Evolutionary conservation across 345 rosid species (phyloP).

Genomic region (Eucalyptus tenuipes): DNA sequence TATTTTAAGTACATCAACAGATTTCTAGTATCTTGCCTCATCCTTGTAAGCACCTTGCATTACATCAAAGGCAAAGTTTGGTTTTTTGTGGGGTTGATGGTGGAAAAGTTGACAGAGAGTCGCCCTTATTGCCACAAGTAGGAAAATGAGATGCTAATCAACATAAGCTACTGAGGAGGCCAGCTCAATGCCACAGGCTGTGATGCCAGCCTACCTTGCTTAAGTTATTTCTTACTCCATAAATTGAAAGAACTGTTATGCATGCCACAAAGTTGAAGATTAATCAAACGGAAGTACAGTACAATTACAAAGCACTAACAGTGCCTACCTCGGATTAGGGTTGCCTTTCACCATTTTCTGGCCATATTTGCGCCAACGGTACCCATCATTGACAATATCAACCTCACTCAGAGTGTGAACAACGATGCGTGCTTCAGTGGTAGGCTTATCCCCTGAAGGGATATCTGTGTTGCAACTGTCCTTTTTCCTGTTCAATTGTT

Average conservation of each 20-base stretch:
- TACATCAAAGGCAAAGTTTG: not conserved
- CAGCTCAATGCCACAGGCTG: not conserved
- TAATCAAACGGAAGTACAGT: not conserved
- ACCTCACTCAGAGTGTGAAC: conserved; percentile 29
- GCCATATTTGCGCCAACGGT: conserved; percentile 99
- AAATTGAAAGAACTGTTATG: not conserved
- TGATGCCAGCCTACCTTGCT: not conserved
- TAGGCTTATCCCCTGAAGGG: conserved; percentile 27
- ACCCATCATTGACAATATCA: conserved; percentile 75
- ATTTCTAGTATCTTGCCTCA: not conserved
- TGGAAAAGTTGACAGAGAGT: not conserved
- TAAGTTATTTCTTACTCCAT: not conserved
- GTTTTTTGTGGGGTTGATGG: not conserved
- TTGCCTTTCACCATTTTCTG: conserved; percentile 95
- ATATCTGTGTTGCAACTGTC: conserved; percentile 21
- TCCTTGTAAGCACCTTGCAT: not conserved
- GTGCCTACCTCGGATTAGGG: conserved; percentile 75
- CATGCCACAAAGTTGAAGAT: not conserved
- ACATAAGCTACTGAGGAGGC: not conserved
- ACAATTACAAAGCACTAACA: not conserved
- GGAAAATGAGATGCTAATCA: not conserved
- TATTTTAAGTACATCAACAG: not conserved
- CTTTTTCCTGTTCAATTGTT: conserved; percentile 52
- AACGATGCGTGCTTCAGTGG: conserved; percentile 40
- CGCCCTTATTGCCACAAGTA: not conserved